Conservation (phyloP, 2,329 filamentous ascomycete genomes). For the Albophoma yamanashiensis region DNA sequence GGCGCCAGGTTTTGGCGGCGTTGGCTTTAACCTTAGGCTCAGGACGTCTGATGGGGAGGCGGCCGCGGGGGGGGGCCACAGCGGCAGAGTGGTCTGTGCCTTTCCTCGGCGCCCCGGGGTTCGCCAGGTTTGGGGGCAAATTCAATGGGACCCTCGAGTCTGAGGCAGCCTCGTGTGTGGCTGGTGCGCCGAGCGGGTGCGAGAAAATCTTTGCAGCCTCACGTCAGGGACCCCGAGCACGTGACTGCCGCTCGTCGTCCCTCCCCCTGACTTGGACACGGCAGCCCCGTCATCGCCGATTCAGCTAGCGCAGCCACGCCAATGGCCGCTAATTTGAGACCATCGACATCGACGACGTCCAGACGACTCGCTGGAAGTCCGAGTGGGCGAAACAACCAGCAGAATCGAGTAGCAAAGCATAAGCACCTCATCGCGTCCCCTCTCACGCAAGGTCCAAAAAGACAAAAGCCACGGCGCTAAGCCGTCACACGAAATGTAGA, state of each 20-base stretch:
- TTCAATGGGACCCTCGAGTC: too few species aligned
- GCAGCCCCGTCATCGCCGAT: background rate
- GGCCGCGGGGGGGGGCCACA: background rate
- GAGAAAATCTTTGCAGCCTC: background rate
- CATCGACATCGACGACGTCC: too few species aligned
- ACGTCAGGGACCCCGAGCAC: background rate
- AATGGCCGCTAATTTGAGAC: too few species aligned
- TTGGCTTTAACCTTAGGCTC: constrained; percentile 14
- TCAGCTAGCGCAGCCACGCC: background rate
- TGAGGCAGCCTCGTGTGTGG: background rate
- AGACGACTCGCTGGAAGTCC: background rate
- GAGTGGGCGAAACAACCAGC: background rate
- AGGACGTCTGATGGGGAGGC: background rate
- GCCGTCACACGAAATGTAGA: too few species aligned
- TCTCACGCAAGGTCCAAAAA: background rate
- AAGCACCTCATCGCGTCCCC: background rate
- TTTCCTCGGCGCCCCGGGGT: background rate
- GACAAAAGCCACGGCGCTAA: background rate
- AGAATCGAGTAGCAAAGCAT: background rate
- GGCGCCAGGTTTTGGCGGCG: constrained; percentile 13
- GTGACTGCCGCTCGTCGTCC: background rate
- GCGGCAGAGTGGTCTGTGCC: background rate
- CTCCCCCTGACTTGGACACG: background rate
- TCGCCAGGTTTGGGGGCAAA: background rate
- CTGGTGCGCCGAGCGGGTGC: background rate